These are phyloP conservation scores for Chytriomyces confervae DNA, from an alignment of 192 early-diverging fungal genomes.

Conservation along the genomic window DNA sequence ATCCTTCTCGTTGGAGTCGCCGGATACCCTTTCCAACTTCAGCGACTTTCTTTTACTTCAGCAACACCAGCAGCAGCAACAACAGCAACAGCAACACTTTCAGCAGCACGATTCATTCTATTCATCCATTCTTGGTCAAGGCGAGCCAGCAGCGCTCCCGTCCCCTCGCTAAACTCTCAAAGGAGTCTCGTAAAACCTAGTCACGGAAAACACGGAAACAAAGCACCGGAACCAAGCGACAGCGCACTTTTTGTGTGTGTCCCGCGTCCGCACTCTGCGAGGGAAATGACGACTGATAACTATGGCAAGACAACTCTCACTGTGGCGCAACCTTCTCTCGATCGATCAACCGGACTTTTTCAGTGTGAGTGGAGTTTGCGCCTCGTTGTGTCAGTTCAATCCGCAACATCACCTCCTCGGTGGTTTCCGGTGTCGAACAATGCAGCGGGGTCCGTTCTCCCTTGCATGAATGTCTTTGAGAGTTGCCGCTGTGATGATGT, in stretches of 20 bases:
- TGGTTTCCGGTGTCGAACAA: neutral
- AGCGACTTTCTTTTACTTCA: neutral
- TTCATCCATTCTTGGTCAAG: slow-evolving; percentile 34
- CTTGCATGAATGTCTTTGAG: neutral
- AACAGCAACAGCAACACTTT: neutral
- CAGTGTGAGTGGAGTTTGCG: neutral
- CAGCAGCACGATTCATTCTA: neutral
- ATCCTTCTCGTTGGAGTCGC: neutral
- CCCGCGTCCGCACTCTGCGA: neutral
- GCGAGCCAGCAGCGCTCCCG: slow-evolving; percentile 37
- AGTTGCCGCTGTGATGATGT: too few species aligned
- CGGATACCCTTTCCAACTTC: neutral
- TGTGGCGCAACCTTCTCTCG: neutral
- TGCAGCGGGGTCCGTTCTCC: neutral
- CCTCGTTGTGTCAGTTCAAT: neutral
- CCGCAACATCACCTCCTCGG: slow-evolving; percentile 1
- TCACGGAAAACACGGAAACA: neutral
- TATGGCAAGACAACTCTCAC: neutral
- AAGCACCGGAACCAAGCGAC: too few species aligned
- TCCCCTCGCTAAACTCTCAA: slow-evolving; percentile 6
- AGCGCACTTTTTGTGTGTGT: neutral
- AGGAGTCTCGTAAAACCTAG: neutral
- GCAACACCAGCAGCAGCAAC: neutral
- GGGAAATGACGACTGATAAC: neutral
- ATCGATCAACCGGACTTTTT: neutral